Evolutionary conservation across 148 eudicot species (phyloP).

Genomic region (Dysphania ambrosioides): DNA sequence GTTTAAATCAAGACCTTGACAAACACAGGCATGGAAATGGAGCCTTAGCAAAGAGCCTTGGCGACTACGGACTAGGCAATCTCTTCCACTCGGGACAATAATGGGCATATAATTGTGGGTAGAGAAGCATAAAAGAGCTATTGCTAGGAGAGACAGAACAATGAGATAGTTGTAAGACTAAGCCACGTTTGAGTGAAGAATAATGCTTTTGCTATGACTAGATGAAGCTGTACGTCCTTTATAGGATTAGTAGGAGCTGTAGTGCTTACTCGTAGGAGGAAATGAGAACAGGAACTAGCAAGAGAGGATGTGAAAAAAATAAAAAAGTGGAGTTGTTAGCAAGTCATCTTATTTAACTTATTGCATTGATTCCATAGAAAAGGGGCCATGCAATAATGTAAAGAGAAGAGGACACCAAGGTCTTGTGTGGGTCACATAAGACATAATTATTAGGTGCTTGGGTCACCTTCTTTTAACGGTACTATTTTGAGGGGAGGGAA

Average conservation of each 20-base stretch:
- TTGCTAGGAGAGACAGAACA: constrained; percentile 18
- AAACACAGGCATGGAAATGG: constrained; percentile 64
- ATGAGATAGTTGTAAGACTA: constrained; percentile 14
- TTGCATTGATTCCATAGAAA: constrained; percentile 13
- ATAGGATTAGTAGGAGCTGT: constrained; percentile 24
- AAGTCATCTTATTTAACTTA: constrained; percentile 22
- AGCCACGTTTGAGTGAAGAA: constrained; percentile 14
- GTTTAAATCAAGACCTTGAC: constrained; percentile 38
- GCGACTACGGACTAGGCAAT: constrained; percentile 47
- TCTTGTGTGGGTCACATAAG: constrained; percentile 18
- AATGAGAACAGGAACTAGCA: constrained; percentile 4
- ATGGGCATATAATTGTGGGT: constrained; percentile 44
- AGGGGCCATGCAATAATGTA: constrained; percentile 9
- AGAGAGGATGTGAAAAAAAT: not conserved
- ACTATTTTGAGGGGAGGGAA: not conserved
- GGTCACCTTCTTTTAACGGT: constrained; percentile 3
- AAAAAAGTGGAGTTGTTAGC: constrained; percentile 28
- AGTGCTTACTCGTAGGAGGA: not conserved
- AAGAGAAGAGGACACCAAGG: not conserved
- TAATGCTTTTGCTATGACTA: not conserved
- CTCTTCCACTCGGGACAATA: constrained; percentile 45
- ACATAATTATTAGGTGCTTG: constrained; percentile 21
- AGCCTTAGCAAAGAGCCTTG: constrained; percentile 58
- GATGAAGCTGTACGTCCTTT: constrained; percentile 3
- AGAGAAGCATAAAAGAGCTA: constrained; percentile 36